Percentiles rank a stretch among this genome's conserved stretches.
Evolutionary conservation across 2,329 filamentous ascomycete species (phyloP).

Genomic region (Cyphellophora europaea): DNA sequence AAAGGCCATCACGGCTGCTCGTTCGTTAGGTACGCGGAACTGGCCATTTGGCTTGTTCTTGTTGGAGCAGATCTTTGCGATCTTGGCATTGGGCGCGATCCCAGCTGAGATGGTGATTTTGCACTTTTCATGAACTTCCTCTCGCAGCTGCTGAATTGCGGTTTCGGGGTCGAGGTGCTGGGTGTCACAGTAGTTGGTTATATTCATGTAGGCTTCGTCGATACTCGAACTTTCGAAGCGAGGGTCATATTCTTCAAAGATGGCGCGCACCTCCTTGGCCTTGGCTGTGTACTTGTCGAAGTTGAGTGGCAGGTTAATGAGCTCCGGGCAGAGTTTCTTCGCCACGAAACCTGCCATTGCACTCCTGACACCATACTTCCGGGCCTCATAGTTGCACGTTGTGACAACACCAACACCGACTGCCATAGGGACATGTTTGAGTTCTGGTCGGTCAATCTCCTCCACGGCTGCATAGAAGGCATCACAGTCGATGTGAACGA

Average conservation of each 20-base stretch:
- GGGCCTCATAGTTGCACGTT: conserved; percentile 78
- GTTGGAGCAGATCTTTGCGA: conserved; percentile 94
- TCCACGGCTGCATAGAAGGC: conserved; percentile 97
- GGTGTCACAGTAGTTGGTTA: conserved; percentile 72
- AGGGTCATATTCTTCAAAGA: conserved; percentile 80
- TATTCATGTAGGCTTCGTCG: conserved; percentile 93
- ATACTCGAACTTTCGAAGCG: conserved; percentile 89
- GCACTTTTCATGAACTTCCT: conserved; percentile 64
- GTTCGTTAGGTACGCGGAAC: conserved; percentile 63
- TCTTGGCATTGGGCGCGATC: conserved; percentile 83
- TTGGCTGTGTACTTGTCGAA: conserved; percentile 88
- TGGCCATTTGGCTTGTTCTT: conserved; percentile 96
- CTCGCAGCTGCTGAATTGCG: conserved; percentile 66
- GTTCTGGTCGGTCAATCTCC: conserved; percentile 70
- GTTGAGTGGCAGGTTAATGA: conserved; percentile 74
- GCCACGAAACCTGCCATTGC: conserved; percentile 97
- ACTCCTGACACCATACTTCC: conserved; percentile 81
- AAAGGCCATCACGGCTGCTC: conserved; percentile 69
- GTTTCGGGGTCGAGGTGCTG: conserved; percentile 62
- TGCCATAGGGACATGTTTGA: conserved; percentile 80
- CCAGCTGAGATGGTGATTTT: conserved; percentile 87
- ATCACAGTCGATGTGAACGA: conserved; percentile 94
- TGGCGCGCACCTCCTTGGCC: conserved; percentile 72
- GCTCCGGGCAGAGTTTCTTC: conserved; percentile 80
- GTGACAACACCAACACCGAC: conserved; percentile 68